Evolutionary conservation across 169 alveolate genomes (phyloP).

Genomic region (Plasmodium inui): DNA sequence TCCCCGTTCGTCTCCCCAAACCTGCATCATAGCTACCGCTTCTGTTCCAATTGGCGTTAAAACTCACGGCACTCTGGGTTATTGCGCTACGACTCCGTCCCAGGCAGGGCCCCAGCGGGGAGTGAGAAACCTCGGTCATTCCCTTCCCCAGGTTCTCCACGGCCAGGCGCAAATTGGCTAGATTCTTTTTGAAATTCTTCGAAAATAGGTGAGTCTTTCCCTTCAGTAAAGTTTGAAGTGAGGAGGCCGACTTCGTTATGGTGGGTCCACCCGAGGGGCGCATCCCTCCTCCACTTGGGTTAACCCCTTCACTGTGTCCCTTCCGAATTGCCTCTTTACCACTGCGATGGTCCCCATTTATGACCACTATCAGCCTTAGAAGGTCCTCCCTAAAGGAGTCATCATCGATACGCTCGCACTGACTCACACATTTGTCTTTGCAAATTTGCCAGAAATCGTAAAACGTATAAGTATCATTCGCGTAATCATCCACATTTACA

Average conservation of each 20-base stretch:
- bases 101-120: background rate
- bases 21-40: background rate
- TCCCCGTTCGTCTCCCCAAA: background rate
- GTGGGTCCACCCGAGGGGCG: background rate
- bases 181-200: constrained; percentile 19
- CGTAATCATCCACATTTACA: constrained; percentile 46
- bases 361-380: constrained; percentile 10
- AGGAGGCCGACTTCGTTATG: background rate
- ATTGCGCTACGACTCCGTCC: background rate
- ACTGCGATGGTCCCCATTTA: background rate
- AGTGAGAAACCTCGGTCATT: background rate
- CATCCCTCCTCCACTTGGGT: no score
- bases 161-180: background rate
- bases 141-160: background rate
- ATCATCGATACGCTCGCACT: constrained; percentile 11
- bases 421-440: background rate
- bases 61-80: background rate
- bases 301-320: background rate
- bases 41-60: background rate
- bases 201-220: constrained; percentile 27
- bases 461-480: constrained; percentile 21
- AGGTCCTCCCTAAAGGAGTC: constrained; percentile 35
- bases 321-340: background rate
- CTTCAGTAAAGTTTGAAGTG: background rate
- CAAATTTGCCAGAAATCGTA: constrained; percentile 44